Evolutionary conservation across 768 basidiomycete genomes (phyloP).

Genomic region (Pisolithus orientalis): DNA sequence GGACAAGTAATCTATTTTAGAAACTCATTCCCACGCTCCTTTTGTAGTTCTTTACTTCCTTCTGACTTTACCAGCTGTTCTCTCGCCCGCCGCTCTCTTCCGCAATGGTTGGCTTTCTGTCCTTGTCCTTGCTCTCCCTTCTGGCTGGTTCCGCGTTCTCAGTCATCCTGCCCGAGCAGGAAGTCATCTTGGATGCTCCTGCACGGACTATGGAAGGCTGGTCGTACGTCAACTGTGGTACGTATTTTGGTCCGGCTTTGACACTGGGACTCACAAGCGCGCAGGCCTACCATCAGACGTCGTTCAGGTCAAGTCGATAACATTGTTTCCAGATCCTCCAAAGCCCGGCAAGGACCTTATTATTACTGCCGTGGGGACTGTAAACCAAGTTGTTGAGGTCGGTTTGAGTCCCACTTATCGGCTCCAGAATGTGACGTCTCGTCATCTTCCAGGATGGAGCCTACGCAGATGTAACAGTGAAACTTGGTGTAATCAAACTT

Average conservation of each 20-base stretch:
- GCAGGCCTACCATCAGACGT: conserved; percentile 41
- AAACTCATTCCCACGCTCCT: conserved; percentile 15
- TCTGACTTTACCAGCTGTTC: no score
- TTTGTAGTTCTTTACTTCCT: neutral
- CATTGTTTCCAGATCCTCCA: conserved; percentile 82
- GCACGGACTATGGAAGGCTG: conserved; percentile 43
- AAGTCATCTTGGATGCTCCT: conserved; percentile 22
- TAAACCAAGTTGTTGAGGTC: conserved; percentile 61
- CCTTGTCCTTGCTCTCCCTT: conserved; percentile 24
- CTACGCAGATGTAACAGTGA: conserved; percentile 83
- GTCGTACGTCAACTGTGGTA: conserved; percentile 74
- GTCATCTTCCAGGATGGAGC: conserved; percentile 67
- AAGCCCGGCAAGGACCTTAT: conserved; percentile 81
- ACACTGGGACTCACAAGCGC: conserved; percentile 3
- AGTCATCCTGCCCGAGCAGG: conserved; percentile 21
- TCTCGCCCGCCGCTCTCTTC: conserved; percentile 17
- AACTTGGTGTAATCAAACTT: conserved; percentile 91
- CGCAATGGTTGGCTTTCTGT: conserved; percentile 26
- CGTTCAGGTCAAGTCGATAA: conserved; percentile 65
- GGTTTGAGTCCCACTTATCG: conserved; percentile 6
- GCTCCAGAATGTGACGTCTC: conserved; percentile 7
- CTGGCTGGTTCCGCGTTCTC: conserved; percentile 22
- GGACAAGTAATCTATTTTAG: neutral
- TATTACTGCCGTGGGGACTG: conserved; percentile 67
- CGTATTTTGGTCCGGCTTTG: conserved; percentile 17